These are phyloP conservation scores for Hemileccinum impolitum DNA, from an alignment of 768 basidiomycete genomes.

Conservation along the genomic window DNA sequence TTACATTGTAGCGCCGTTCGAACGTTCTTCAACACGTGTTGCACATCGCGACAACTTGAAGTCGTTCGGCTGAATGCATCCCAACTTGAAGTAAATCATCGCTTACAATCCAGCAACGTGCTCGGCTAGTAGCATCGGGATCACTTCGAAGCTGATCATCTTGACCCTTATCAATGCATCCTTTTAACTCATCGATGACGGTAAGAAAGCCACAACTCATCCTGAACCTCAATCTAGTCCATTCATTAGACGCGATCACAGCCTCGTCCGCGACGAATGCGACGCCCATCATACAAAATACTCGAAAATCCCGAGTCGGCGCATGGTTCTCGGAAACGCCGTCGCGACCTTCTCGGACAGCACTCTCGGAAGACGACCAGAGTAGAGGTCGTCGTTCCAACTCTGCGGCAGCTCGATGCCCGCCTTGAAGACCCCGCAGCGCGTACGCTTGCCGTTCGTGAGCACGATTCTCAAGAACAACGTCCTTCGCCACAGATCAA, in stretches of 20 bases:
- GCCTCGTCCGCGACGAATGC: constrained; percentile 1
- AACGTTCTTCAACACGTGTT: no score
- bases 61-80: no score
- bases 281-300: constrained; percentile 6
- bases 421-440: neutral
- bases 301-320: neutral
- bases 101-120: no score
- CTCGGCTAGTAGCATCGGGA: no score
- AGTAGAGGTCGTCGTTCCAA: constrained; percentile 9
- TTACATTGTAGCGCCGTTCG: no score
- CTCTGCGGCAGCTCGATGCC: constrained; percentile 3
- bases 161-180: neutral
- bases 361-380: neutral
- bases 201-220: neutral
- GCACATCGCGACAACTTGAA: neutral
- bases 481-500: neutral
- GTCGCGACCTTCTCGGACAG: constrained; percentile 7
- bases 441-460: neutral
- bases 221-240: neutral
- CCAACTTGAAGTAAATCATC: no score
- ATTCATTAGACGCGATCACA: neutral
- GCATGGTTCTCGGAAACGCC: constrained; percentile 2
- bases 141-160: no score
- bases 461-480: constrained; percentile 3
- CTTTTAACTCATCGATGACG: neutral